Conservation (phyloP, 2,329 filamentous ascomycete genomes). For the Penicillium sp. region DNA sequence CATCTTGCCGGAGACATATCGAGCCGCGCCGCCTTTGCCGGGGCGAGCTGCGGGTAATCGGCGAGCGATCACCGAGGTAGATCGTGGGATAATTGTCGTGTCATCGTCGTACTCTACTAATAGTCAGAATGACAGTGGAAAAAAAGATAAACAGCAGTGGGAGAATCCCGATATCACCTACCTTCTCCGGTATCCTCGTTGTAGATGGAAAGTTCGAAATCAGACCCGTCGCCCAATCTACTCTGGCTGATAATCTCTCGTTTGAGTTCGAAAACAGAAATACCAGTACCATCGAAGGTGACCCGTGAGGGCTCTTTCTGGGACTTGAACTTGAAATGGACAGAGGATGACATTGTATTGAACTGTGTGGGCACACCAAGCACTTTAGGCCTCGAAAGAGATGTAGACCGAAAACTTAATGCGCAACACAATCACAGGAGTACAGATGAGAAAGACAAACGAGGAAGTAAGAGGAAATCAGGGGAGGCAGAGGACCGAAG, state of each 20-base stretch:
- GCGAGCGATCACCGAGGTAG: slow-evolving; percentile 88
- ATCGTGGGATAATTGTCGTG: slow-evolving; percentile 93
- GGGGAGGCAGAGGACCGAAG: background rate
- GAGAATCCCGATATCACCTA: slow-evolving; percentile 51
- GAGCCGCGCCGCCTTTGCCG: slow-evolving; percentile 85
- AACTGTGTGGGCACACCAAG: slow-evolving; percentile 37
- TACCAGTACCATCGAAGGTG: slow-evolving; percentile 95
- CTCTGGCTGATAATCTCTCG: slow-evolving; percentile 96
- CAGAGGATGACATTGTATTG: slow-evolving; percentile 84
- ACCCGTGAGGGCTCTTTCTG: slow-evolving; percentile 94
- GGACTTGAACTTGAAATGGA: slow-evolving; percentile 99
- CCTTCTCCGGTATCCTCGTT: slow-evolving; percentile 90
- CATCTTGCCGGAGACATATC: slow-evolving; percentile 97
- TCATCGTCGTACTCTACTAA: slow-evolving; percentile 90
- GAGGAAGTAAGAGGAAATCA: background rate
- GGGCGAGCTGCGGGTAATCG: slow-evolving; percentile 81
- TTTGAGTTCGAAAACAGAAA: slow-evolving; percentile 98
- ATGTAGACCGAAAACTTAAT: slow-evolving; percentile 32
- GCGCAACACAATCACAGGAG: slow-evolving; percentile 25
- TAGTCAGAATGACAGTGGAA: slow-evolving; percentile 29
- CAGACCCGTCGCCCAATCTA: slow-evolving; percentile 89
- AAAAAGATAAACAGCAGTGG: background rate
- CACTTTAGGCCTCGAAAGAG: slow-evolving; percentile 29
- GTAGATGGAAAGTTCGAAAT: slow-evolving; percentile 95
- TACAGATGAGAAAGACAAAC: background rate